These are phyloP conservation scores for Malassezia obtusa DNA, from an alignment of 1,284 basidiomycete genomes.

Conservation along the genomic window DNA sequence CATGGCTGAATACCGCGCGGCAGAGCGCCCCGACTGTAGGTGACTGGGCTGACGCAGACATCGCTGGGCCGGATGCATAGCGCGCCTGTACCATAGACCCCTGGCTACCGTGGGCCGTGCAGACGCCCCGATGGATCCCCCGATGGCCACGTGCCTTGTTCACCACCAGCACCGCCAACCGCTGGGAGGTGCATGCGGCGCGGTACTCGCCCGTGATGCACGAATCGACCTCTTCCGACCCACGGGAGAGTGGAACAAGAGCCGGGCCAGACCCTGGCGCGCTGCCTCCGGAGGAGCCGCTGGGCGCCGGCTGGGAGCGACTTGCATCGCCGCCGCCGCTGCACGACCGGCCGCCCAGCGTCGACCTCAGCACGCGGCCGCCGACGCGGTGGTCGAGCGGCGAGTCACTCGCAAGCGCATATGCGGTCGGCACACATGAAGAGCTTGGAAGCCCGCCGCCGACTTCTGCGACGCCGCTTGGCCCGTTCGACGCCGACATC, in stretches of 20 bases:
- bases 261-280: no score
- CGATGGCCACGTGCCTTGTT: neutral
- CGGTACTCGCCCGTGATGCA: neutral
- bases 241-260: neutral
- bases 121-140: neutral
- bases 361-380: neutral
- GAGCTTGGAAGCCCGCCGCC: neutral
- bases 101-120: no score
- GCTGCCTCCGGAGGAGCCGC: no score
- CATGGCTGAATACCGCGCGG: slow-evolving; percentile 43
- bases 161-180: neutral
- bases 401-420: neutral
- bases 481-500: no score
- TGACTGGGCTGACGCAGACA: neutral
- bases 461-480: no score
- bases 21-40: slow-evolving; percentile 34
- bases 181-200: neutral
- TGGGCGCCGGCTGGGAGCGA: neutral
- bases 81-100: neutral
- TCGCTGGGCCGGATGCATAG: neutral
- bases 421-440: neutral
- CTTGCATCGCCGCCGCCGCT: neutral
- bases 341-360: neutral
- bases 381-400: neutral
- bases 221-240: neutral